phyloP scores from a whole-genome alignment of 495 filamentous ascomycete species.

The Neohortaea acidophila region DNA sequence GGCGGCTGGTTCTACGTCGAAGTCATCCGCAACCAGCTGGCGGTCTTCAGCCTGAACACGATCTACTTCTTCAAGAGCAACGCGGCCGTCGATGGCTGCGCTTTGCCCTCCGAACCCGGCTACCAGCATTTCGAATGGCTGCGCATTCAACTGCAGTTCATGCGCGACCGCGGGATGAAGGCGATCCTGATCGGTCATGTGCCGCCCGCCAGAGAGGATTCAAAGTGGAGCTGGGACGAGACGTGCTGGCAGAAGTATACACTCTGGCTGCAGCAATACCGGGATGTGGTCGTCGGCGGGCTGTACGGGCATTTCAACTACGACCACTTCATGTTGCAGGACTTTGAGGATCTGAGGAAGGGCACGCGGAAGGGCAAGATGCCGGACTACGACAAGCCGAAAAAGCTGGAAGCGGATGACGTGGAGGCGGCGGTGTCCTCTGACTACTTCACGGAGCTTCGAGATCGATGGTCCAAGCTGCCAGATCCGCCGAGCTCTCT shows the following conservation, averaged over 20 bases:
- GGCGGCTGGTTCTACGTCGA: constrained; percentile 93
- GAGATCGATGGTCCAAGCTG: constrained; percentile 60
- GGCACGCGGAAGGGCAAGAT: constrained; percentile 33
- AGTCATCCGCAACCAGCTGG: constrained; percentile 72
- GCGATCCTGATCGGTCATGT: constrained; percentile 91
- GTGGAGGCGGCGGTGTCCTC: constrained; percentile 48
- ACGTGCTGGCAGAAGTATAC: constrained; percentile 98
- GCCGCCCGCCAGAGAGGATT: constrained; percentile 67
- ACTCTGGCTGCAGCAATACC: constrained; percentile 74
- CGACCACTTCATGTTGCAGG: constrained; percentile 91
- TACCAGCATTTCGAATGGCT: constrained; percentile 96
- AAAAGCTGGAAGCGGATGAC: constrained; percentile 33
- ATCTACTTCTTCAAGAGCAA: constrained; percentile 93
- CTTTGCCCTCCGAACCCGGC: constrained; percentile 58
- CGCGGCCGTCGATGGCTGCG: constrained; percentile 80
- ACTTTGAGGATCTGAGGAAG: constrained; percentile 58
- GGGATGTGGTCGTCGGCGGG: constrained; percentile 68
- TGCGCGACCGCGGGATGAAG: constrained; percentile 78
- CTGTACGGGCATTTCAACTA: constrained; percentile 97
- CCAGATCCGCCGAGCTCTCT: constrained; percentile 36
- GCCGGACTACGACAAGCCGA: constrained; percentile 20
- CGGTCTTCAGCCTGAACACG: constrained; percentile 91
- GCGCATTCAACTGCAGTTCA: constrained; percentile 69
- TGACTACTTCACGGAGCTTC: constrained; percentile 66
- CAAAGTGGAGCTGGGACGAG: constrained; percentile 79